Evolutionary conservation across 2,329 filamentous ascomycete genomes (phyloP).

Genomic region (Botrytis medusae): DNA sequence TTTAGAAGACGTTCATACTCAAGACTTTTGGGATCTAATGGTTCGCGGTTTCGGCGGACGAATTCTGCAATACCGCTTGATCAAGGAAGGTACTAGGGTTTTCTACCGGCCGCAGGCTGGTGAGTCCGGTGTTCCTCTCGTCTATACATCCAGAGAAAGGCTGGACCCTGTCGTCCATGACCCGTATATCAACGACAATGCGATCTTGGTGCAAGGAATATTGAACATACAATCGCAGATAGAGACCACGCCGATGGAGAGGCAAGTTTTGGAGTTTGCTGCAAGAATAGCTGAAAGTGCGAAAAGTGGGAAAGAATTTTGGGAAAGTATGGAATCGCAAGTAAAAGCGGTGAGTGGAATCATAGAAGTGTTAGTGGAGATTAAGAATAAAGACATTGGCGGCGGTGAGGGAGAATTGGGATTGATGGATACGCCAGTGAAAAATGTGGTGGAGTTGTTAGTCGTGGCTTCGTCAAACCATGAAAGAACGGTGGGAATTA

Average conservation of each 20-base stretch:
- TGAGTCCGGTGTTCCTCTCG: not conserved
- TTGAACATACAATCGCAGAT: not conserved
- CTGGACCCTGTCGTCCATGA: not conserved
- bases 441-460: not conserved
- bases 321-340: not conserved
- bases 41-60: slow-evolving; percentile 1
- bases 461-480: not conserved
- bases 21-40: slow-evolving; percentile 10
- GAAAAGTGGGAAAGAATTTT: not conserved
- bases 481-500: not conserved
- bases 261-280: not conserved
- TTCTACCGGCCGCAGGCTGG: not conserved
- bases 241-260: not conserved
- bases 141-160: not conserved
- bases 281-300: not conserved
- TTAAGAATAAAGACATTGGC: not conserved
- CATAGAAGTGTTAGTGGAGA: not conserved
- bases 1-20: not conserved
- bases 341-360: not conserved
- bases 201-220: not conserved
- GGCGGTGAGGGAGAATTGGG: not conserved
- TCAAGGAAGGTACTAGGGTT: not conserved
- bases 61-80: not conserved
- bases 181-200: not conserved
- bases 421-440: not conserved